Evolutionary conservation across 768 basidiomycete genomes (phyloP), one percentile per base, ranked within the genome.

Genomic region (Russula abietina): DNA sequence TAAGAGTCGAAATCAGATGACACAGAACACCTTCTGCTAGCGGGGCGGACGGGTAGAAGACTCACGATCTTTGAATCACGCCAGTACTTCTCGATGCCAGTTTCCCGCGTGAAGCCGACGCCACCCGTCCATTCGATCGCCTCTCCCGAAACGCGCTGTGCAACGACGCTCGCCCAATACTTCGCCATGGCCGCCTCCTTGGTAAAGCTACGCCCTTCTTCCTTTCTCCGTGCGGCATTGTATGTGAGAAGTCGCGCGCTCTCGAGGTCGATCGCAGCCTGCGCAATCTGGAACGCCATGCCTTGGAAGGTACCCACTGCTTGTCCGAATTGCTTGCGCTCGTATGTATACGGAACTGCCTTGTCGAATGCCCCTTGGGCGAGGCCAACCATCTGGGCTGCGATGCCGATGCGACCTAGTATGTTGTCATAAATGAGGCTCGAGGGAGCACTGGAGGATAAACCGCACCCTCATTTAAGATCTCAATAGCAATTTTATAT

Each of bases 111-210:
- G 75, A 91, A 95, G 0, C 93, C 96, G 54, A 93, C 81, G 1
- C 94, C 95, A 46, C 94, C 97, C 1, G 88, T 86, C 96, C 95
- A 98, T 74, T 98, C 96, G 66, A 98, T 98, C 19, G 96, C 96
- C 48, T 80, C 76, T 8, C 96, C 93, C 11, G 88, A 82, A 2
- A 97, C 94, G 48, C 81, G 80, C 75, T 96, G 91, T 16, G 97
- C 97, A 7, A 99, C 84, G 24, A 89, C 82, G 63, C 92, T 93
- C 26, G 88, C 82, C 81, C 86, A 92, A 71, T 90, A 95, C 75
- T 99, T 99, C 55, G 97, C 97, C 91, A 98, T 97, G 2, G 97
- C 97, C 12, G 97, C 96, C 75, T 98, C 91, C 75, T 91, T 92
- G 32, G 87, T 86, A 74, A 98, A 99, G 30, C 76, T 70, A 70